These are phyloP conservation scores for Chaetomium fimeti DNA, from an alignment of 495 filamentous ascomycete genomes.

Conservation along the genomic window DNA sequence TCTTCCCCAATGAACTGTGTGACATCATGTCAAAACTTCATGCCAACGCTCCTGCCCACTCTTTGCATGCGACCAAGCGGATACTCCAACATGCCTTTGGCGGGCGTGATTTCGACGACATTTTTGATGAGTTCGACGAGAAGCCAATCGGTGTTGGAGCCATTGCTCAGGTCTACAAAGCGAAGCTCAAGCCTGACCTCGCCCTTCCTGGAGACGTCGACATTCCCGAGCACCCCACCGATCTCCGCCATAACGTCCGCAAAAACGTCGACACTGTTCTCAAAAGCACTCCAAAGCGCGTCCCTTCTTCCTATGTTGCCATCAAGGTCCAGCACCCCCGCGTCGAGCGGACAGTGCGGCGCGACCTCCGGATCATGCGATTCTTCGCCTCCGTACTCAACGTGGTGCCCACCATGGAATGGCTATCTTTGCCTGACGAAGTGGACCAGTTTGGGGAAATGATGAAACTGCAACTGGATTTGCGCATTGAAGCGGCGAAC, in stretches of 20 bases:
- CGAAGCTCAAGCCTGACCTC: constrained; percentile 81
- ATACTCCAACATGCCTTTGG: constrained; percentile 80
- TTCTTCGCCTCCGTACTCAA: constrained; percentile 89
- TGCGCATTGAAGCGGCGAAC: constrained; percentile 93
- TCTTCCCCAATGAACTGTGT: constrained; percentile 95
- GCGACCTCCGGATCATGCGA: constrained; percentile 89
- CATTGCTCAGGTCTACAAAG: constrained; percentile 97
- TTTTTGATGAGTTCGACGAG: constrained; percentile 96
- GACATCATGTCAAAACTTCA: constrained; percentile 91
- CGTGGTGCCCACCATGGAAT: constrained; percentile 90
- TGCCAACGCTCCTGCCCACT: constrained; percentile 90
- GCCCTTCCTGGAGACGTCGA: constrained; percentile 60
- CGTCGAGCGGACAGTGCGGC: constrained; percentile 81
- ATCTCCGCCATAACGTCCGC: constrained; percentile 64
- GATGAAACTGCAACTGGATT: constrained; percentile 95
- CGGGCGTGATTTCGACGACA: constrained; percentile 76
- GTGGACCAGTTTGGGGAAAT: constrained; percentile 93
- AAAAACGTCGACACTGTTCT: constrained; percentile 82
- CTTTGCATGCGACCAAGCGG: constrained; percentile 72
- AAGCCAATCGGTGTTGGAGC: constrained; percentile 90
- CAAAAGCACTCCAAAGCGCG: constrained; percentile 78
- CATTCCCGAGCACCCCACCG: constrained; percentile 50
- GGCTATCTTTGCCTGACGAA: constrained; percentile 95
- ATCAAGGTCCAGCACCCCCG: constrained; percentile 94
- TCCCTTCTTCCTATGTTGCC: constrained; percentile 90